Evolutionary conservation across 805 yeast species (phyloP), one percentile per base, ranked within the genome.

Genomic region (Myxozyma geophila): DNA sequence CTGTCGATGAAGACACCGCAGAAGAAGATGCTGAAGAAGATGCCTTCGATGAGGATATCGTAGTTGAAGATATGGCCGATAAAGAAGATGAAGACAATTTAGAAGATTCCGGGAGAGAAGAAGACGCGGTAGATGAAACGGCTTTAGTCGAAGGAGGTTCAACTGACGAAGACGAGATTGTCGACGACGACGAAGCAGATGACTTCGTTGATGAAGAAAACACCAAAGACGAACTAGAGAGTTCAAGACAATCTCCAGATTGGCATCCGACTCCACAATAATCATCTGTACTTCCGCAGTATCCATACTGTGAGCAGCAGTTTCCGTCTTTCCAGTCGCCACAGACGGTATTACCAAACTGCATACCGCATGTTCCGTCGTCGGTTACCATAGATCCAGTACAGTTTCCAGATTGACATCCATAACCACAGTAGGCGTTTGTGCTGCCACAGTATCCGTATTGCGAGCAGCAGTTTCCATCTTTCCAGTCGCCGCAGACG

Each of bases 301-400:
- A 59, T 15, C 64, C 60, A n/a, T 60, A 55, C 43, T 59, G 54
- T 12, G 67, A 63, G 40, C 67, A 63, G 47, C 67, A 63, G n/a
- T 41, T 39, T 12, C 65, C 67, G 5, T 28, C 43, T 1, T 54
- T 39, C 49, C 67, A 63, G 36, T 50, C 59, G 21, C 55, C 61
- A 46, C 61, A 58, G 4, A 39, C 33, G 7, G 59, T 58, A 15
- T 35, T 59, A n/a, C 60, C 66, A 36, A 33, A 33, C 5, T 28
- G 35, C 13, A 63, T 35, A 3, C 67, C 67, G 37, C 67, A 64
- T 5, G 54, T 54, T n/a, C 67, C 67, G 17, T 64, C 63, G n/a
- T 49, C 44, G 33, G 67, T 55, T 33, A 56, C 47, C 13, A 3
- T 43, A 55, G 28, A 43, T 8, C 39, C 41, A 50, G 36, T 10